These are phyloP conservation scores for Neonectria neomacrospora DNA, from an alignment of 2,329 filamentous ascomycete species.

Conservation along the genomic window DNA sequence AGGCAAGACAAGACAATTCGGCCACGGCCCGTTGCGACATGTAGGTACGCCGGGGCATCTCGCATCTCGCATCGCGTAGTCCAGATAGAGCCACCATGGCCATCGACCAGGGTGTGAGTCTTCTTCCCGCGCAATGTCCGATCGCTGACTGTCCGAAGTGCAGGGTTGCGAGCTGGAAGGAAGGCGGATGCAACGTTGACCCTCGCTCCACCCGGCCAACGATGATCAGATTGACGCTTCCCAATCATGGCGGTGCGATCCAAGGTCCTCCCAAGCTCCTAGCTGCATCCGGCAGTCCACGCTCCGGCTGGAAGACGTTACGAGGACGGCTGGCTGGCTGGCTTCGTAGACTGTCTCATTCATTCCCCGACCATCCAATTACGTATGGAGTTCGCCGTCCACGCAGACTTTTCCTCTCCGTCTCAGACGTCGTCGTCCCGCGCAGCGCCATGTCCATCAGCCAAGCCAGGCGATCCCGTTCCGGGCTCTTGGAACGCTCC, in stretches of 20 bases:
- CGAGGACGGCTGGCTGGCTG: no score
- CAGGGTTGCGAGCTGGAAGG: neutral
- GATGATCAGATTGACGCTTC: no score
- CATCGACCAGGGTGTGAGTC: no score
- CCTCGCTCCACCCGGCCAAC: slow-evolving; percentile 12
- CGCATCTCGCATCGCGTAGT: no score
- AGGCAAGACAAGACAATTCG: no score
- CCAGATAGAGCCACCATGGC: no score
- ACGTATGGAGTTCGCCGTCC: neutral
- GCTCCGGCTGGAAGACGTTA: neutral
- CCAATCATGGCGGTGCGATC: no score
- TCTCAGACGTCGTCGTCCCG: slow-evolving; percentile 7
- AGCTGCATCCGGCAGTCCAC: no score
- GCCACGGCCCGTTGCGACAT: no score
- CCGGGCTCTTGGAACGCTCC: slow-evolving; percentile 18
- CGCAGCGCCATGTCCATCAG: neutral
- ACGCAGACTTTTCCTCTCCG: neutral
- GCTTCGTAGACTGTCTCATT: neutral
- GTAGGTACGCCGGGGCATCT: no score
- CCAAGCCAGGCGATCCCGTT: slow-evolving; percentile 12
- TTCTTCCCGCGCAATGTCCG: neutral
- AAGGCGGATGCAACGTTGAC: slow-evolving; percentile 25
- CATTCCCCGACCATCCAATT: neutral
- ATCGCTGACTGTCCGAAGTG: slow-evolving; percentile 9
- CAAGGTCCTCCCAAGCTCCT: no score